A percentile compares a stretch with the other conserved stretches of the same genome.
These are phyloP conservation scores for Candolleomyces efflorescens DNA, from an alignment of 768 basidiomycete genomes.

Conservation along the genomic window DNA sequence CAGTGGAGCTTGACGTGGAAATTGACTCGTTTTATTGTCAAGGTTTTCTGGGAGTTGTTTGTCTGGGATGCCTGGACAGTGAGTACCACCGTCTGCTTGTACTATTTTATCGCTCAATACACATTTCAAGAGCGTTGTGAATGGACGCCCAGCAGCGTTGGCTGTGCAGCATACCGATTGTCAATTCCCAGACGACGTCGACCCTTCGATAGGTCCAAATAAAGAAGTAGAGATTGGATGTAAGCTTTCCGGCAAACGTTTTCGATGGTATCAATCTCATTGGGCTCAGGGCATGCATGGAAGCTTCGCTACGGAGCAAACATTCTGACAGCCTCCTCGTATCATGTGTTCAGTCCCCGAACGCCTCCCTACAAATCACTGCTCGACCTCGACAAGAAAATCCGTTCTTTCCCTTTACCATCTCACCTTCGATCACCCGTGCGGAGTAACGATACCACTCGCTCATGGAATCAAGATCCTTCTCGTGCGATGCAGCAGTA, in stretches of 20 bases:
- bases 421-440: constrained; percentile 37
- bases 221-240: constrained; percentile 40
- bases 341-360: constrained; percentile 36
- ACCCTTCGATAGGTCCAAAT: constrained; percentile 22
- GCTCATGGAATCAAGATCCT: constrained; percentile 37
- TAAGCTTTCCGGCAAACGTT: constrained; percentile 15
- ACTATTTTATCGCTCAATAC: not conserved
- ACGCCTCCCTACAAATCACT: constrained; percentile 38
- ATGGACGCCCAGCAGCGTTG: constrained; percentile 47
- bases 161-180: constrained; percentile 47
- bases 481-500: constrained; percentile 42
- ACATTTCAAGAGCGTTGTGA: constrained; percentile 35
- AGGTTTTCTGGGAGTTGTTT: constrained; percentile 53
- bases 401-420: constrained; percentile 48
- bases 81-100: constrained; percentile 13
- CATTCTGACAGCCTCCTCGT: constrained; percentile 40
- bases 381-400: constrained; percentile 45
- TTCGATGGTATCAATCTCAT: not conserved
- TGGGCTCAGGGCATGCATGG: constrained; percentile 35
- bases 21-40: not conserved
- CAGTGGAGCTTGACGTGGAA: no score
- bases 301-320: constrained; percentile 41
- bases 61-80: constrained; percentile 49
- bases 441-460: constrained; percentile 21
- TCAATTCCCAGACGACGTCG: constrained; percentile 44